Base-by-base conservation (phyloP, 352 stramenopile genomes). In the Globisporangium radiosum region DNA sequence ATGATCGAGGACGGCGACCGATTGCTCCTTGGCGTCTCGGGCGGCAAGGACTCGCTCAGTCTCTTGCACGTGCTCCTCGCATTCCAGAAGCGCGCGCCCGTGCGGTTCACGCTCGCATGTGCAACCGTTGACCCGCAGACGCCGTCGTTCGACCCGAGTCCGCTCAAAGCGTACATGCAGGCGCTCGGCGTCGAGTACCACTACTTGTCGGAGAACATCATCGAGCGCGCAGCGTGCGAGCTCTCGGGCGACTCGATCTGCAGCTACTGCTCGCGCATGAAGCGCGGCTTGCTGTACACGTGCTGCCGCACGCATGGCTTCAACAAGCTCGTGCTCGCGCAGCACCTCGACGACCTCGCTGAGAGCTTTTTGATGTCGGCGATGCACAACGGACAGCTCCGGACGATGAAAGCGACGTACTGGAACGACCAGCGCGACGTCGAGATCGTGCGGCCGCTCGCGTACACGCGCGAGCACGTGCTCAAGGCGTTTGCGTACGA, bases 351-450 rank as follows among this genome's bases (percentile, higher is more conserved):
- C 70, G 97, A 99, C 72, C 85, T 97, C 49, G 94, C 90, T 9
- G 97, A 99, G 75, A 98, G 88, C 47, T 99, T 99, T 70, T 90
- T 99, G 56, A 99, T 99, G 97, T 97, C 87, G 63, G 84, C 94
- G 6, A 97, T 99, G 72, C 95, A 99, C 78, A 99, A 99, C 73
- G 97, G 96, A 17, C 96, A 98, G 62, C 68, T 99, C 40, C 85
- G 97, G 49, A 99, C 96, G 19, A 99, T 99, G 97, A 99, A 99
- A 72, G 96, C 96, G 47, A 97, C 98, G 68, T 99, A 99, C 76
- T 81, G 88, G 77, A 98, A 98, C 67, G 96, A 98, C 14, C 66
- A 74, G 59, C 92, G 87, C 17, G 94, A 99, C 68, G 70, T 99
- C 10, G 80, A 94, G 43, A 87, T 99, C 14, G 97, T 99, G 47